Evolutionary conservation across 1,284 basidiomycete species (phyloP).

Genomic region (Rhodotorula sp.): DNA sequence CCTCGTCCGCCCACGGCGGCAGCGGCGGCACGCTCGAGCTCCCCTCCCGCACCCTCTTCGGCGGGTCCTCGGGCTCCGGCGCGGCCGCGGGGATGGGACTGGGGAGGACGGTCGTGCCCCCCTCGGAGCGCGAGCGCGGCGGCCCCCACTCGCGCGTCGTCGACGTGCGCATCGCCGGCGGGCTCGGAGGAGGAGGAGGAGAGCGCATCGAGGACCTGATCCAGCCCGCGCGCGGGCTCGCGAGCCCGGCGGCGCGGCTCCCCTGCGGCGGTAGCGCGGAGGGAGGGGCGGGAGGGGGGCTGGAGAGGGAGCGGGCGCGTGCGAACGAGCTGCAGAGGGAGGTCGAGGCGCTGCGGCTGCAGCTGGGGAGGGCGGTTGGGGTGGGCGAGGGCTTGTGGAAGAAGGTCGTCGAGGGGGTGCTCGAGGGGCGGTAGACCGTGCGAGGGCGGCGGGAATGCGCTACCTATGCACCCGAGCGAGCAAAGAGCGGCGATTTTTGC

Average conservation of each 20-base stretch:
- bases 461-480: no score
- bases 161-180: constrained; percentile 11
- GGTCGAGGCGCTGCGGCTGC: constrained; percentile 29
- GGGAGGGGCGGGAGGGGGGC: constrained; percentile 2
- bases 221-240: not conserved
- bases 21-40: not conserved
- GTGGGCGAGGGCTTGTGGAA: constrained; percentile 45
- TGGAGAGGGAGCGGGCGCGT: constrained; percentile 13
- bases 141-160: constrained; percentile 2
- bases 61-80: no score
- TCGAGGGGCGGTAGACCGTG: constrained; percentile 11
- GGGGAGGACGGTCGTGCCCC: not conserved
- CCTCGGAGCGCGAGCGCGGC: constrained; percentile 9
- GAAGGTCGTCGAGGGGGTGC: constrained; percentile 35
- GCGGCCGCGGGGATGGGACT: constrained; percentile 8
- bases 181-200: not conserved
- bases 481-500: no score
- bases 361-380: constrained; percentile 34
- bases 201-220: not conserved
- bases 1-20: not conserved
- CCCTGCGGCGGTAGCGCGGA: not conserved
- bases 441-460: not conserved
- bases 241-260: not conserved
- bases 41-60: constrained; percentile 8
- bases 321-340: constrained; percentile 35